Percentiles rank a stretch among this genome's conserved stretches.
phyloP scores from a whole-genome alignment of 108 stramenopile genomes.

The Parmales sp. region DNA sequence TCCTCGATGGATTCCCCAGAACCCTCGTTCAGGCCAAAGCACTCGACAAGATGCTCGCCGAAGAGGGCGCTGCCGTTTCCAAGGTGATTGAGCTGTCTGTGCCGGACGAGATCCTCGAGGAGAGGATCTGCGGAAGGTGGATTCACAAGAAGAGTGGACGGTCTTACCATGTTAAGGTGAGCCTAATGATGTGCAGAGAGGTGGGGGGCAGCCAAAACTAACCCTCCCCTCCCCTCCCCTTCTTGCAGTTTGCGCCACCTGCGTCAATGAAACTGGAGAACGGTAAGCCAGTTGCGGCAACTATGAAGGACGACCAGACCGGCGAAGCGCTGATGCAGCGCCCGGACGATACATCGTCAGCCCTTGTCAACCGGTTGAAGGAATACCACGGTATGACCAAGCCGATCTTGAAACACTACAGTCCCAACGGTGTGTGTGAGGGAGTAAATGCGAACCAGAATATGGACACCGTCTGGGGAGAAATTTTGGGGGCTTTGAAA shows the following conservation, averaged over 20 bases:
- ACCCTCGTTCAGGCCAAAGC: slow-evolving; percentile 88
- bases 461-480: slow-evolving; percentile 77
- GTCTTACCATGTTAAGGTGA: slow-evolving; percentile 91
- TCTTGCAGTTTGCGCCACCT: too few species aligned
- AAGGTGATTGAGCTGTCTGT: slow-evolving; percentile 87
- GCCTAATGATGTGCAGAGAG: slow-evolving; percentile 31
- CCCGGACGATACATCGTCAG: slow-evolving; percentile 85
- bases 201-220: too few species aligned
- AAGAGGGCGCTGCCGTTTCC: slow-evolving; percentile 77
- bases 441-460: slow-evolving; percentile 82
- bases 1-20: slow-evolving; percentile 96
- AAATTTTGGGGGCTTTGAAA: too few species aligned
- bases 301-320: slow-evolving; percentile 85
- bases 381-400: slow-evolving; percentile 92
- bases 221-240: too few species aligned
- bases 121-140: slow-evolving; percentile 94
- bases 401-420: slow-evolving; percentile 91
- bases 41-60: slow-evolving; percentile 83
- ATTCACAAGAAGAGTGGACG: slow-evolving; percentile 86
- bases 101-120: slow-evolving; percentile 86
- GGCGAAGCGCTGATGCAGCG: slow-evolving; percentile 92
- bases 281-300: slow-evolving; percentile 53
- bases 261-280: slow-evolving; percentile 60
- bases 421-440: slow-evolving; percentile 62
- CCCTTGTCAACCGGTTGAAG: slow-evolving; percentile 74